Evolutionary conservation across 1,284 basidiomycete genomes (phyloP).

Genomic region (Ganoderma resinaceum): DNA sequence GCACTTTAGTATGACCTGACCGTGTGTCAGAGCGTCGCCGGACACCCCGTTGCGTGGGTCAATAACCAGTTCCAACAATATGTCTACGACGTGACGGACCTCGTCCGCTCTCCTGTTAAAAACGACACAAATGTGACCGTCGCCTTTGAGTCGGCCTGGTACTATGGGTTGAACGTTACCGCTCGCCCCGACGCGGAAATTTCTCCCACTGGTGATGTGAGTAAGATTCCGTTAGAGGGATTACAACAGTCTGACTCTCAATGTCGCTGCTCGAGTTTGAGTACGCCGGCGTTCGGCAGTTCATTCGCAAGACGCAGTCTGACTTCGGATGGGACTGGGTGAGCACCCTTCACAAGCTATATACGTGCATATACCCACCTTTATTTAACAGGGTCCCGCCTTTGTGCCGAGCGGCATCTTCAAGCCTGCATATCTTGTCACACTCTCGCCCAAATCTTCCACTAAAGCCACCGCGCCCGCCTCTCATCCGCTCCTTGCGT

Average conservation of each 20-base stretch:
- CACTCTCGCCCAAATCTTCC: slow-evolving; percentile 41
- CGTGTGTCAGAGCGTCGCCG: slow-evolving; percentile 51
- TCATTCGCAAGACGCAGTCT: slow-evolving; percentile 58
- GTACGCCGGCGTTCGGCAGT: slow-evolving; percentile 55
- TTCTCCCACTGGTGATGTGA: slow-evolving; percentile 43
- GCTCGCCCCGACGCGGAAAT: slow-evolving; percentile 53
- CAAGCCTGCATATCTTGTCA: slow-evolving; percentile 59
- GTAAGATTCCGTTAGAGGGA: slow-evolving; percentile 12
- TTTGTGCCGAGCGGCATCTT: slow-evolving; percentile 63
- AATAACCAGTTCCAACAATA: slow-evolving; percentile 67
- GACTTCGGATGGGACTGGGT: slow-evolving; percentile 72
- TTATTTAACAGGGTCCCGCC: slow-evolving; percentile 53
- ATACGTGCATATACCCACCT: not conserved
- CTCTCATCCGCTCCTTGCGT: slow-evolving; percentile 36
- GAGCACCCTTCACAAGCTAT: slow-evolving; percentile 13
- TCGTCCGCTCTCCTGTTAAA: slow-evolving; percentile 41
- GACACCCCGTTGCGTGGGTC: slow-evolving; percentile 60
- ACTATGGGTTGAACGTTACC: slow-evolving; percentile 61
- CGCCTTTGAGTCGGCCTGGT: slow-evolving; percentile 58
- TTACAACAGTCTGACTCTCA: not conserved
- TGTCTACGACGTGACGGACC: slow-evolving; percentile 56
- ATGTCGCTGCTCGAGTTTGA: slow-evolving; percentile 47
- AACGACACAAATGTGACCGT: slow-evolving; percentile 54
- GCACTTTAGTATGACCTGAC: not conserved
- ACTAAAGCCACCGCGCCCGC: slow-evolving; percentile 7